Conservation (phyloP, 306 rosid species). For the Lotus japonicus region DNA sequence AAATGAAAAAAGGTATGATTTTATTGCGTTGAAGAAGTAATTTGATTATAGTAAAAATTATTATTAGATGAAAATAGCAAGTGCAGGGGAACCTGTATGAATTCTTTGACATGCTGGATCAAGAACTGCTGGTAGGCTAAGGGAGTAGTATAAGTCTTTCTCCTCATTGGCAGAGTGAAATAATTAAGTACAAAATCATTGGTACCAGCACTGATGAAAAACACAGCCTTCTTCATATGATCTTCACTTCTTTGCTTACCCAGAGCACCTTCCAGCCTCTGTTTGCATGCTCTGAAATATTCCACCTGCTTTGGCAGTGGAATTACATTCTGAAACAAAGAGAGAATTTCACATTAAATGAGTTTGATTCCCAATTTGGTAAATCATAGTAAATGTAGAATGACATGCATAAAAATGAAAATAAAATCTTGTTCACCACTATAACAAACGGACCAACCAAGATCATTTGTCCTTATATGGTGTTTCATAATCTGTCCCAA, state of each 20-base stretch:
- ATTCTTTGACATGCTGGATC: constrained; percentile 30
- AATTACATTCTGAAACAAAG: constrained; percentile 49
- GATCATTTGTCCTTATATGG: too few species aligned
- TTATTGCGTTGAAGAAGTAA: background rate
- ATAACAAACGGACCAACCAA: too few species aligned
- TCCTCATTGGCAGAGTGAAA: constrained; percentile 43
- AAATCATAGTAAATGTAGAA: background rate
- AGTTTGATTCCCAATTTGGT: too few species aligned
- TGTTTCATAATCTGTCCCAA: too few species aligned
- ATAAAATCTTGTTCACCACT: background rate
- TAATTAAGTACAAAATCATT: constrained; percentile 69
- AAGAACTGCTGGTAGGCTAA: constrained; percentile 47
- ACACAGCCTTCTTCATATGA: constrained; percentile 42
- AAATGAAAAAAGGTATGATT: too few species aligned
- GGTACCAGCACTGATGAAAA: constrained; percentile 72
- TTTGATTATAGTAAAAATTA: too few species aligned
- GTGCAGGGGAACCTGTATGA: constrained; percentile 45
- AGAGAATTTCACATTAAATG: background rate
- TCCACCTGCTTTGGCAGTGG: constrained; percentile 47
- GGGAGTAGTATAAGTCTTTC: constrained; percentile 17
- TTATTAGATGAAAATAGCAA: too few species aligned
- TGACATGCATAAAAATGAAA: background rate
- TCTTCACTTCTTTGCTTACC: constrained; percentile 41
- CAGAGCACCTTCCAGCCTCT: constrained; percentile 23
- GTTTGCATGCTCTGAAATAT: constrained; percentile 51